Evolutionary conservation across 2,329 filamentous ascomycete species (phyloP).

Genomic region (Penicillium sp.): DNA sequence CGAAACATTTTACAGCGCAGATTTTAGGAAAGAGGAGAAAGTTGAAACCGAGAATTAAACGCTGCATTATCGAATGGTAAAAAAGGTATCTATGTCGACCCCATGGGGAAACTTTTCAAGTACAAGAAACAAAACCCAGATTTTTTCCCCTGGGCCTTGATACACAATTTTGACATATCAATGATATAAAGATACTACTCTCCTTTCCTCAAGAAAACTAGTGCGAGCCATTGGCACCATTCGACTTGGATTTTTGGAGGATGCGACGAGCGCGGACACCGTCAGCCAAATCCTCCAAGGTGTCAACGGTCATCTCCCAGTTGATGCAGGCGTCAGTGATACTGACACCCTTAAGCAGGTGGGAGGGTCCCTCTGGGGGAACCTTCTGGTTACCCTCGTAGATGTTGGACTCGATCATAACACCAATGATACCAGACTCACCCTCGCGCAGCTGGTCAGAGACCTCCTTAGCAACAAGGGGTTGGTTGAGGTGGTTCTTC

Average conservation of each 20-base stretch:
- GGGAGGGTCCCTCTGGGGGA: conserved; percentile 74
- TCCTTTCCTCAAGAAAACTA: conserved; percentile 11
- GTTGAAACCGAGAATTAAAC: conserved; percentile 5
- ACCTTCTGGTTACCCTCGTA: conserved; percentile 89
- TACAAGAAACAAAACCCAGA: background rate
- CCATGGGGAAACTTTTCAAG: background rate
- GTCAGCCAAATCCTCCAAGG: conserved; percentile 82
- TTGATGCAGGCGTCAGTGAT: conserved; percentile 96
- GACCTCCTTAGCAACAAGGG: conserved; percentile 80
- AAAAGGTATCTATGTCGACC: conserved; percentile 19
- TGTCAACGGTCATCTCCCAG: conserved; percentile 81
- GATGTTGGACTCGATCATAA: conserved; percentile 99
- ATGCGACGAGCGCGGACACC: conserved; percentile 75
- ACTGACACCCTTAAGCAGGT: conserved; percentile 82
- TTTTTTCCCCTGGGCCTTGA: background rate
- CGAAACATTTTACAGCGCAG: background rate
- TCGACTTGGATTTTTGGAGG: conserved; percentile 31
- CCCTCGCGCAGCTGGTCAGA: conserved; percentile 84
- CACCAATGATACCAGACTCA: conserved; percentile 84
- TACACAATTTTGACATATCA: conserved; percentile 2
- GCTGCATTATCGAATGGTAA: conserved; percentile 13
- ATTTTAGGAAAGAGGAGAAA: background rate
- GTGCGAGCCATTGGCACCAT: conserved; percentile 29
- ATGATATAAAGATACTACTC: background rate
- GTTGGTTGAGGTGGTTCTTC: conserved; percentile 97